These are phyloP conservation scores for Populus nigra DNA, from an alignment of 345 rosid species.

Conservation along the genomic window DNA sequence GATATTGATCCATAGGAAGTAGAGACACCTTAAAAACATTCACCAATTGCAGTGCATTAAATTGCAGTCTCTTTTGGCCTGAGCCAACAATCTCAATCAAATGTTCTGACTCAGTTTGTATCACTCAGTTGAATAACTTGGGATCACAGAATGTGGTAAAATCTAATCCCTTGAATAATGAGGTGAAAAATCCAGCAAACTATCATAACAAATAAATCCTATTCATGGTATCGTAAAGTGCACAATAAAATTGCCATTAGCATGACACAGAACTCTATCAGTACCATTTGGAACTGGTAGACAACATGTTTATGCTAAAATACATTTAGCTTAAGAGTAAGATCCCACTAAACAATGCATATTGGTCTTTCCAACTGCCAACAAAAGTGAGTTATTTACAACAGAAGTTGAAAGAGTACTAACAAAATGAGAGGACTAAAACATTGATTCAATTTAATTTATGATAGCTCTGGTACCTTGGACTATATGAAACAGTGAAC, in stretches of 20 bases:
- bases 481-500: constrained; percentile 78
- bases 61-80: background rate
- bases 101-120: background rate
- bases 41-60: background rate
- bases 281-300: background rate
- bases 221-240: background rate
- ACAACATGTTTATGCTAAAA: background rate
- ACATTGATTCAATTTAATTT: background rate
- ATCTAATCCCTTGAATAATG: background rate
- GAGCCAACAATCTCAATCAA: background rate
- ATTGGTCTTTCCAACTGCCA: background rate
- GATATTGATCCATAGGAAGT: background rate
- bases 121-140: background rate
- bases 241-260: background rate
- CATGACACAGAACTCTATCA: background rate
- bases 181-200: background rate
- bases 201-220: background rate
- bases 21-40: background rate
- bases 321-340: background rate
- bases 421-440: background rate
- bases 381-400: background rate
- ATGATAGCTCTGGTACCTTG: constrained; percentile 50
- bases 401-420: background rate
- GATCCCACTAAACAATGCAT: background rate
- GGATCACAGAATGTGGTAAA: background rate